phyloP scores from a whole-genome alignment of 352 stramenopile genomes.

The Phytophthora lateralis region DNA sequence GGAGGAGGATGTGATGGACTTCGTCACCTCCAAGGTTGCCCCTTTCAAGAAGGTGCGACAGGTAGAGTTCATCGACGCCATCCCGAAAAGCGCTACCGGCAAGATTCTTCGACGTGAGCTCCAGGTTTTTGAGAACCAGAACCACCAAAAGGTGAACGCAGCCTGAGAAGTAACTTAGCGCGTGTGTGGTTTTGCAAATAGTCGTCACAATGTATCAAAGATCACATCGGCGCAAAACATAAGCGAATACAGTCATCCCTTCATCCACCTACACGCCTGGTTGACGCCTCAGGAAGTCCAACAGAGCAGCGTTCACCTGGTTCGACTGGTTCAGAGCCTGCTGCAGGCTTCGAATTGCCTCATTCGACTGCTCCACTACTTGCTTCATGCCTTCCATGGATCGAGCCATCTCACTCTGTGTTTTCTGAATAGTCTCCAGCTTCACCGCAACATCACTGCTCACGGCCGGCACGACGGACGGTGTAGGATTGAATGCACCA shows the following conservation, averaged over 20 bases:
- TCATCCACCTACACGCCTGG: constrained; percentile 9
- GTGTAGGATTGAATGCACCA: neutral
- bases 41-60: constrained; percentile 89
- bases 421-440: constrained; percentile 27
- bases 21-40: constrained; percentile 81
- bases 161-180: constrained; percentile 10
- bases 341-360: constrained; percentile 29
- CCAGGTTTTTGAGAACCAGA: constrained; percentile 47
- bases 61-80: constrained; percentile 82
- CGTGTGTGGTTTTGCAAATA: constrained; percentile 11
- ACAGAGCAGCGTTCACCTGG: constrained; percentile 33
- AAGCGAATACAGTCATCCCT: neutral
- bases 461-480: neutral
- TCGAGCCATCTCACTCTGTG: constrained; percentile 27
- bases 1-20: constrained; percentile 82
- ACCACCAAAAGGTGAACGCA: constrained; percentile 23
- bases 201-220: constrained; percentile 5
- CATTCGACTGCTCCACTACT: constrained; percentile 32
- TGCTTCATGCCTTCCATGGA: constrained; percentile 35
- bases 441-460: constrained; percentile 10
- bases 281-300: constrained; percentile 27
- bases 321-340: constrained; percentile 32
- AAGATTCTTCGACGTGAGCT: constrained; percentile 92
- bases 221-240: neutral
- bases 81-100: constrained; percentile 89